Base-by-base conservation (phyloP, 352 stramenopile genomes). In the Globisporangium carolinianum region DNA sequence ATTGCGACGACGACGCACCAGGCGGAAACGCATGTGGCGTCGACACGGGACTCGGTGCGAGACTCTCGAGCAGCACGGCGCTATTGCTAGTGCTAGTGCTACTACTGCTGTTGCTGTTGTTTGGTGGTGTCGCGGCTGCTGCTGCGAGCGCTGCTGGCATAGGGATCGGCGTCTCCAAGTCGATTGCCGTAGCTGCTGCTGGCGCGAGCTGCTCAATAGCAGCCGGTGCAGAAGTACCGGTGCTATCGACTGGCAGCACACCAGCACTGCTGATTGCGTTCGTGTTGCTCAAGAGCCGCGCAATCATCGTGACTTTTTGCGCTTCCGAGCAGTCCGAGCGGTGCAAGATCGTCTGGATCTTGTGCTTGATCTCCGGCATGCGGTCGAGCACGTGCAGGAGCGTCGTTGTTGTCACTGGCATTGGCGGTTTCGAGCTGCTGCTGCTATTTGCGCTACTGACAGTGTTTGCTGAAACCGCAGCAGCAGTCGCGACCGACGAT, bases 351-450 rank as follows among this genome's bases (percentile, higher is more conserved):
- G 76, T 77, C 68, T 94, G 85, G 59, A 94, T 94, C 73, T 94
- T 90, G 72, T 89, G 83, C 78, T 94, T 94, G 66, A 94, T 91
- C 78, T 92, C 83, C 17, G 85, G 85, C 83, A 93, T 91, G 6
- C 82, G 79, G 53, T 94, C 85, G 17, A 94, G 62, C 17, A 94
- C 83, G 50, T 92, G 79, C 35, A 94, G 59, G 47, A 94, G 56
- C 35, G 84, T 86, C 6, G 82, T 89, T 3, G 84, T 92, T 24
- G 79, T 90, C 65, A 91, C 80, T 6, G 79, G 79, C 66, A 92
- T 87, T 0, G 72, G 49, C 37, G 64, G 45, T 7, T 58, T 63
- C 17, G 14, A 57, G 42, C 59, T 53, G 32, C 49, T 9, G 51
- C 48, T 59, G 32, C 53, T 56, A 47, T 3, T 42, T 11, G 38